A percentile compares a stretch with the other conserved stretches of the same genome.
These are phyloP conservation scores for Antarctomyces pellizariae DNA, from an alignment of 495 filamentous ascomycete genomes.

Conservation along the genomic window DNA sequence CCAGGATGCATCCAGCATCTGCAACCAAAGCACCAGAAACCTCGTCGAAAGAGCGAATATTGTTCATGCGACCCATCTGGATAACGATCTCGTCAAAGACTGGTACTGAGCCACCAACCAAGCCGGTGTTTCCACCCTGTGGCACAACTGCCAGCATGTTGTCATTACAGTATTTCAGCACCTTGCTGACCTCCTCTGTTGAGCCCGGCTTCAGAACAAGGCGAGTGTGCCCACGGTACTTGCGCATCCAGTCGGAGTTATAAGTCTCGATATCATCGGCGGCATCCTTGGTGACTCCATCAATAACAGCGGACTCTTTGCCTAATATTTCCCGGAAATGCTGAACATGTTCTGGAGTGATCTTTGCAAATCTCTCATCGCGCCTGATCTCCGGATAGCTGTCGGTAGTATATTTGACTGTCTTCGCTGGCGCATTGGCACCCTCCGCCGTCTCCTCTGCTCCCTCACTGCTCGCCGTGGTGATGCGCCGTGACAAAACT, in stretches of 20 bases:
- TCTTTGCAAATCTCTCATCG: slow-evolving; percentile 42
- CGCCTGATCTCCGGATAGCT: slow-evolving; percentile 68
- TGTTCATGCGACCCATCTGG: slow-evolving; percentile 69
- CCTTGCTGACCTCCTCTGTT: slow-evolving; percentile 66
- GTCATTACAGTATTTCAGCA: slow-evolving; percentile 83
- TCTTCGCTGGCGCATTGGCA: slow-evolving; percentile 18
- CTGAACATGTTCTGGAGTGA: slow-evolving; percentile 53
- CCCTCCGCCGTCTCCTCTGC: slow-evolving; percentile 13
- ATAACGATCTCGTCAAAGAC: slow-evolving; percentile 96
- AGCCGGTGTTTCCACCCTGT: slow-evolving; percentile 86
- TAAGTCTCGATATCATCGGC: slow-evolving; percentile 67
- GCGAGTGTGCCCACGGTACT: slow-evolving; percentile 77
- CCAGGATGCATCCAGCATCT: slow-evolving; percentile 79
- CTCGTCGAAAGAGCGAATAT: slow-evolving; percentile 75
- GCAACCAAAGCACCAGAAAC: slow-evolving; percentile 77
- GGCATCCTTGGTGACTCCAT: slow-evolving; percentile 51
- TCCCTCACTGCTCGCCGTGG: slow-evolving; percentile 19
- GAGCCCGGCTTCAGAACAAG: slow-evolving; percentile 67
- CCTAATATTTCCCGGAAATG: slow-evolving; percentile 61
- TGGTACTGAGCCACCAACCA: slow-evolving; percentile 85
- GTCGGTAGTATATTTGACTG: slow-evolving; percentile 56
- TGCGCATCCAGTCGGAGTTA: slow-evolving; percentile 98
- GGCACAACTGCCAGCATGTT: slow-evolving; percentile 84
- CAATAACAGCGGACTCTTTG: slow-evolving; percentile 52
- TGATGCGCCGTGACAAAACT: too few species aligned